Conservation (phyloP, 805 yeast species). For the Candida insectorum region DNA sequence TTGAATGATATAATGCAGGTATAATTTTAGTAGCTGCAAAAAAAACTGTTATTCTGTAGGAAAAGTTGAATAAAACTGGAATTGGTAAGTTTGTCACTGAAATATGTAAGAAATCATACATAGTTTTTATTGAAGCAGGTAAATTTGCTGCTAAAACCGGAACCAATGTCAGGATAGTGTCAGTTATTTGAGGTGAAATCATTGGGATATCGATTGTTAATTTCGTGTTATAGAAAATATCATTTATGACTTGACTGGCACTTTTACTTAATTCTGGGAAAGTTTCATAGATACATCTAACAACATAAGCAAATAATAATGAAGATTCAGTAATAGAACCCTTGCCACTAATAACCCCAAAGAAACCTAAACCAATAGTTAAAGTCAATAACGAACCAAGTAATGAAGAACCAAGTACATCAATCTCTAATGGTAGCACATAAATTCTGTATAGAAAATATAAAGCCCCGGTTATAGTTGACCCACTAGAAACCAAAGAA, state of each 20-base stretch:
- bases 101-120: slow-evolving; percentile 51
- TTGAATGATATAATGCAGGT: slow-evolving; percentile 60
- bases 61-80: slow-evolving; percentile 75
- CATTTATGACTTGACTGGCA: slow-evolving; percentile 21
- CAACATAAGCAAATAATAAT: slow-evolving; percentile 82
- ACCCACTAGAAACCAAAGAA: slow-evolving; percentile 67
- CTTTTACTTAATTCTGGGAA: slow-evolving; percentile 79
- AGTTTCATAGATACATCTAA: slow-evolving; percentile 87
- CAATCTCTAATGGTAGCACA: slow-evolving; percentile 68
- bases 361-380: slow-evolving; percentile 69
- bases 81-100: slow-evolving; percentile 68
- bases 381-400: slow-evolving; percentile 82
- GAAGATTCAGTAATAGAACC: slow-evolving; percentile 94
- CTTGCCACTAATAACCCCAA: slow-evolving; percentile 76
- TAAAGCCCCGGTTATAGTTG: slow-evolving; percentile 69
- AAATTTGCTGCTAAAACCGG: slow-evolving; percentile 51
- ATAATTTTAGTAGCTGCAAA: slow-evolving; percentile 92
- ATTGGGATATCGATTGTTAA: slow-evolving; percentile 18
- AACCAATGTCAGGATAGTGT: slow-evolving; percentile 29
- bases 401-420: slow-evolving; percentile 71
- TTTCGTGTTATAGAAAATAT: slow-evolving; percentile 12
- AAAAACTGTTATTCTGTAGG: slow-evolving; percentile 82
- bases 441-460: slow-evolving; percentile 83
- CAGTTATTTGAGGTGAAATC: slow-evolving; percentile 34
- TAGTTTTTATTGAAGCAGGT: slow-evolving; percentile 50